phyloP scores from a whole-genome alignment of 495 filamentous ascomycete species.

The Neurospora terricola region DNA sequence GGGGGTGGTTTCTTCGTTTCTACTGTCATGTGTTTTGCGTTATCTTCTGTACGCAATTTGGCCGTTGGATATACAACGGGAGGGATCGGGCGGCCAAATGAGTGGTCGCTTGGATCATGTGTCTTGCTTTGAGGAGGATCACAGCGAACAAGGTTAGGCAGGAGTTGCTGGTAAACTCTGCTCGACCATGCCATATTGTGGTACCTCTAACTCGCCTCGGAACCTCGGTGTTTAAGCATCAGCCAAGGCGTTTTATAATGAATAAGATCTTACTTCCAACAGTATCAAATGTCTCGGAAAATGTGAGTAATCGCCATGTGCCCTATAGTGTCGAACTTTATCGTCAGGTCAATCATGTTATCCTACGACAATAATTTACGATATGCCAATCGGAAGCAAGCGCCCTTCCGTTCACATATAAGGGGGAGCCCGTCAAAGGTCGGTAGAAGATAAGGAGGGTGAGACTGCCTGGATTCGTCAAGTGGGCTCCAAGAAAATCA shows the following conservation, averaged over 20 bases:
- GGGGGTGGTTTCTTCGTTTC: background rate
- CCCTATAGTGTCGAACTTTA: background rate
- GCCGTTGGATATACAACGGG: background rate
- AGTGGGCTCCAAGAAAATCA: background rate
- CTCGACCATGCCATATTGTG: background rate
- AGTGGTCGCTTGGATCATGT: background rate
- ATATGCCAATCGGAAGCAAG: background rate
- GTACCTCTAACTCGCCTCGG: background rate
- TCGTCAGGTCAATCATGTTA: background rate
- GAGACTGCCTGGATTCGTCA: background rate
- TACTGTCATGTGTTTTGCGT: background rate
- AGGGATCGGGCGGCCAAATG: background rate
- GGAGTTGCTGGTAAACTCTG: background rate
- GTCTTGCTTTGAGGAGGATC: background rate
- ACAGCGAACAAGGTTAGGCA: background rate
- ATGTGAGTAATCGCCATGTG: background rate
- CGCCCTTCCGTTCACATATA: background rate
- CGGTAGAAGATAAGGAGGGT: background rate
- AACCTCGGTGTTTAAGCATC: background rate
- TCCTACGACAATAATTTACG: background rate
- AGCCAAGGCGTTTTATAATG: background rate
- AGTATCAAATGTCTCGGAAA: background rate
- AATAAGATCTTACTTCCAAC: background rate
- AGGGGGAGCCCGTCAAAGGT: background rate
- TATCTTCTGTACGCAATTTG: background rate